Base-by-base conservation (phyloP, 2,329 filamentous ascomycete genomes). In the Aspergillus flavus region DNA sequence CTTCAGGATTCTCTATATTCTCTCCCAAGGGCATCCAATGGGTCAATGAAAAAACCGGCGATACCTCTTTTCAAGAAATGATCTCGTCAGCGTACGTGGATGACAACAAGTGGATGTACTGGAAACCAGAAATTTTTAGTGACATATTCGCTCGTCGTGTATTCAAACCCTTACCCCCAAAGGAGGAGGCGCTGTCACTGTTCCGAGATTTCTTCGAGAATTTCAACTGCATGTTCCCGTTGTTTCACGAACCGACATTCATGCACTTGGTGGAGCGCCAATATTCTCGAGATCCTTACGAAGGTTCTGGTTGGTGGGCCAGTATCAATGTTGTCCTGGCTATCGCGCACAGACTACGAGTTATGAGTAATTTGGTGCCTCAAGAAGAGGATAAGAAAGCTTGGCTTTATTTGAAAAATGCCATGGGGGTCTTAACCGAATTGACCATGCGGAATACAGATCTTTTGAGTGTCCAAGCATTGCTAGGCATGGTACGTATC, bases 1-100 rank as follows among this genome's bases (percentile, higher is more conserved):
- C 94, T 0, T 99, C 95, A 2, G 95, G 95, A 4, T 98, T 98
- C 79, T 98, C 94, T 60, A 99, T 99, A 71, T 98, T 99, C 81
- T 98, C 94, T 0, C 95, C 94, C 16, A 97, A 97, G 76, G 95
- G 95, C 52, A 96, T 99, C 59, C 91, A 97, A 77, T 99, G 95
- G 95, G 94, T 99, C 59, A 98, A 97, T 72, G 90, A 95, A 69
- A 97, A 96, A 82, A 98, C 94, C 2, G 95, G 95, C n/a, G 95
- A 99, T 75, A 88, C 85, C 26, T 96, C 93, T 0, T 99, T 99
- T 79, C 92, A 96, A 76, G 87, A 92, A 61, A 98, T 97, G 91
- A 97, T 99, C 61, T 90, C 90, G 2, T 90, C 92, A 58, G 91
- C 94, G n/a, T 92, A 91, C 30, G 89, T 96, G 48, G 92, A 97